Percentiles rank a stretch among this genome's conserved stretches.
These are phyloP conservation scores for Alternaria sp. DNA, from an alignment of 2,329 filamentous ascomycete species.

Conservation along the genomic window DNA sequence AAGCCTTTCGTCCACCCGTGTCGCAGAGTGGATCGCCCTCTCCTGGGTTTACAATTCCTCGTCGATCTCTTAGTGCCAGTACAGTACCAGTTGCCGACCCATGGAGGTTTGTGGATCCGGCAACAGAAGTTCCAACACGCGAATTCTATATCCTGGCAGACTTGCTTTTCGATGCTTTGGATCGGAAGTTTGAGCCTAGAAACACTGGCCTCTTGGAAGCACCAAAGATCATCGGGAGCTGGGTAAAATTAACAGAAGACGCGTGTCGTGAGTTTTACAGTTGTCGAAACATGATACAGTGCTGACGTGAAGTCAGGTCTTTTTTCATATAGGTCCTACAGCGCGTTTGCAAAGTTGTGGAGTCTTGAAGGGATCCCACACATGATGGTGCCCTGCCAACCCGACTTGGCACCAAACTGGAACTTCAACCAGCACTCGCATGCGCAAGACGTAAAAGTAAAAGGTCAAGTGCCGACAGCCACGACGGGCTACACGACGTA, in stretches of 20 bases:
- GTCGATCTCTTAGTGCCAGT: constrained; percentile 40
- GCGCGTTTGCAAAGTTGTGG: constrained; percentile 46
- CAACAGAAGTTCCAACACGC: constrained; percentile 44
- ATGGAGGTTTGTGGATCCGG: constrained; percentile 45
- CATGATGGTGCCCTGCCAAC: constrained; percentile 43
- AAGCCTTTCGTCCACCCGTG: constrained; percentile 37
- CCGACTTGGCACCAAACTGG: constrained; percentile 38
- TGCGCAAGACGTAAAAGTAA: constrained; percentile 33
- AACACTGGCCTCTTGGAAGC: constrained; percentile 47
- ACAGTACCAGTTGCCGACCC: constrained; percentile 42
- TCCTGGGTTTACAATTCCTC: constrained; percentile 37
- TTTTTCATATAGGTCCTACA: constrained; percentile 39
- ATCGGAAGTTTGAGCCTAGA: constrained; percentile 46
- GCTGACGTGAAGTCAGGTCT: constrained; percentile 29
- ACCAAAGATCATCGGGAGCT: constrained; percentile 43
- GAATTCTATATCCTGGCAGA: constrained; percentile 50
- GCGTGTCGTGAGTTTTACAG: constrained; percentile 33
- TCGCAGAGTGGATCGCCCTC: constrained; percentile 27
- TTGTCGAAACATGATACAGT: background rate
- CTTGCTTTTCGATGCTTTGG: constrained; percentile 44
- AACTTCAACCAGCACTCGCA: constrained; percentile 40
- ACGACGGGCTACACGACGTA: constrained; percentile 31
- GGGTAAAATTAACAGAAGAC: constrained; percentile 41
- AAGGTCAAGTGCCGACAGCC: constrained; percentile 15
- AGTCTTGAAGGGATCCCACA: constrained; percentile 45